Conservation (phyloP, 2,329 filamentous ascomycete genomes). For the Alternaria tenuissima region DNA sequence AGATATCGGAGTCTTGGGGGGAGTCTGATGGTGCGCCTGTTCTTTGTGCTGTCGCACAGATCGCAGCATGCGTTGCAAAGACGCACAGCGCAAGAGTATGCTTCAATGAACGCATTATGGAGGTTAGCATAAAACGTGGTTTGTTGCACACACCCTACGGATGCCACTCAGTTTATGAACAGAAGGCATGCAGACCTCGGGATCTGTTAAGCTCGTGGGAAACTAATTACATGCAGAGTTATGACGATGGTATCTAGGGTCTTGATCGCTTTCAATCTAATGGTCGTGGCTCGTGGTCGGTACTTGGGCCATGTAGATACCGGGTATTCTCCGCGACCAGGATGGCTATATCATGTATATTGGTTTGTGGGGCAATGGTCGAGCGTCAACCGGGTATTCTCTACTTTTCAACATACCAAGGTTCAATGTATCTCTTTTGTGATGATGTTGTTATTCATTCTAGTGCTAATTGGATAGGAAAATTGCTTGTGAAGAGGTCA, state of each 20-base stretch:
- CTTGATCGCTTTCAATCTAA: slow-evolving; percentile 7
- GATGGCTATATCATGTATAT: slow-evolving; percentile 11
- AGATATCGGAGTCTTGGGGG: slow-evolving; percentile 25
- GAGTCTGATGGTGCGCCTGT: slow-evolving; percentile 24
- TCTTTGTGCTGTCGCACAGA: slow-evolving; percentile 2
- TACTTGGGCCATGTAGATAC: slow-evolving; percentile 9
- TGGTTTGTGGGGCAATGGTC: slow-evolving; percentile 11
- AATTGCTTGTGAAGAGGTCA: not conserved
- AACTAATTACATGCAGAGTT: not conserved
- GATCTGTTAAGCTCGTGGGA: not conserved
- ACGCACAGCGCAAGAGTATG: not conserved
- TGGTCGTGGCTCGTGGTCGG: not conserved
- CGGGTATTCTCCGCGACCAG: slow-evolving; percentile 13
- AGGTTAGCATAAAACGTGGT: not conserved
- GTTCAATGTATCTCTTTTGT: not conserved
- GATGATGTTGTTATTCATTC: not conserved
- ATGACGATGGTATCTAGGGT: not conserved
- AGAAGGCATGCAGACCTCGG: not conserved
- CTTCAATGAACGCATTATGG: not conserved
- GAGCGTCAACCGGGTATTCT: not conserved
- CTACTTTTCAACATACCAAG: not conserved
- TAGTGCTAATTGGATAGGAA: slow-evolving; percentile 2
- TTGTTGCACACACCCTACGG: not conserved
- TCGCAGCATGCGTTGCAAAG: not conserved
- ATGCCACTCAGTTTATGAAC: not conserved